Conservation (phyloP, 768 basidiomycete genomes). For the Rhizopogon roseolus region DNA sequence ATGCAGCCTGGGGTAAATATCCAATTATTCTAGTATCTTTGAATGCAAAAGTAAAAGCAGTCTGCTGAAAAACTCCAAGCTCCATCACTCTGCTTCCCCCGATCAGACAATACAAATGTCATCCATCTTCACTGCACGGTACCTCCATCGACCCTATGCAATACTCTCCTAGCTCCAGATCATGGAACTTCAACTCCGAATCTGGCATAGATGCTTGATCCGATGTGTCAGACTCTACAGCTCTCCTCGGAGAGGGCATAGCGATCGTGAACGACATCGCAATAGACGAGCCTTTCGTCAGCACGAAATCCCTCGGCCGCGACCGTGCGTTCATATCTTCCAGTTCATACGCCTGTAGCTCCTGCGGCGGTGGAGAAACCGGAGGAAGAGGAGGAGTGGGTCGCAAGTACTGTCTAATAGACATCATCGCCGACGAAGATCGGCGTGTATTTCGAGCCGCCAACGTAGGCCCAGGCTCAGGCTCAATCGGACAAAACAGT, state of each 20-base stretch:
- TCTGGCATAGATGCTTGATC: conserved; percentile 2
- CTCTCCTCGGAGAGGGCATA: conserved; percentile 29
- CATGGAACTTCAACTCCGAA: conserved; percentile 2
- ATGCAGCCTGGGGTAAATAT: too few relatives aligned
- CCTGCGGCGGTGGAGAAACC: neutral
- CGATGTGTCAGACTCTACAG: neutral
- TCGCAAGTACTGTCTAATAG: neutral
- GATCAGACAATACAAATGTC: neutral
- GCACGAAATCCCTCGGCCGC: neutral
- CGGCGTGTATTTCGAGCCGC: neutral
- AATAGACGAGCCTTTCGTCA: conserved; percentile 16
- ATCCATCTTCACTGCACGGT: conserved; percentile 8
- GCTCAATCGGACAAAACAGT: conserved; percentile 2
- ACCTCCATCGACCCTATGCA: conserved; percentile 22
- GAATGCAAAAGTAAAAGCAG: too few relatives aligned
- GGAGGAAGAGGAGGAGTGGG: neutral
- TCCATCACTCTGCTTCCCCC: too few relatives aligned
- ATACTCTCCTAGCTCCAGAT: conserved; percentile 29
- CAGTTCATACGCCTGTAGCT: neutral
- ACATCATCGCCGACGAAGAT: neutral
- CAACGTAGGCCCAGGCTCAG: neutral
- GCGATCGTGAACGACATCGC: conserved; percentile 37
- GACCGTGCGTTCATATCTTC: neutral
- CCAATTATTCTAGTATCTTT: too few relatives aligned
- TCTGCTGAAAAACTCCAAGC: too few relatives aligned